Evolutionary conservation across 2,329 filamentous ascomycete species (phyloP).

Genomic region (Pseudogymnoascus sp.): DNA sequence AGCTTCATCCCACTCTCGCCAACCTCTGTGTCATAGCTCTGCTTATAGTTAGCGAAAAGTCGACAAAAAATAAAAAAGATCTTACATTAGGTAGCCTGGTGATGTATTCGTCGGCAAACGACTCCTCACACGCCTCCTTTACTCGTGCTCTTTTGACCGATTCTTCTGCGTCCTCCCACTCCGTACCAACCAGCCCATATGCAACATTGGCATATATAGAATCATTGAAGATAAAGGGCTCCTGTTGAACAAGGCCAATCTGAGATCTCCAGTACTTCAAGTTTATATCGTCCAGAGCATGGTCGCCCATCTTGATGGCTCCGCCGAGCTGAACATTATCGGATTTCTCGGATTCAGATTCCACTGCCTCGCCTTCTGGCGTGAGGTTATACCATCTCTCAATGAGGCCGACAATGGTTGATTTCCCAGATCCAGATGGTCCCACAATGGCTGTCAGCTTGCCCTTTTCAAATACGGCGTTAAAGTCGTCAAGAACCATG

Average conservation of each 20-base stretch:
- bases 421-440: constrained; percentile 65
- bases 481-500: constrained; percentile 53
- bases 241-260: constrained; percentile 60
- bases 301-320: constrained; percentile 44
- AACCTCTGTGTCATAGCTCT: constrained; percentile 66
- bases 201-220: constrained; percentile 56
- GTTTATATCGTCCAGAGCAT: constrained; percentile 49
- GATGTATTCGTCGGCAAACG: constrained; percentile 64
- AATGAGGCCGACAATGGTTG: constrained; percentile 62
- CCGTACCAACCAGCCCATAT: constrained; percentile 46
- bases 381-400: constrained; percentile 64
- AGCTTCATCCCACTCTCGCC: constrained; percentile 72
- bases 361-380: constrained; percentile 41
- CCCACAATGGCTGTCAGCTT: constrained; percentile 69
- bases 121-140: constrained; percentile 54
- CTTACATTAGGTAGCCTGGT: constrained; percentile 48
- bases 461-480: constrained; percentile 50
- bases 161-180: constrained; percentile 44
- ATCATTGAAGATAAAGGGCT: constrained; percentile 60
- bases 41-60: constrained; percentile 10
- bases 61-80: constrained; percentile 11
- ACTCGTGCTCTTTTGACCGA: constrained; percentile 53
- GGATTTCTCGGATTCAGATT: constrained; percentile 20
- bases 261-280: constrained; percentile 53
- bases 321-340: constrained; percentile 40